Base-by-base conservation (phyloP, 129 eudicot genomes). In the Flaveria linearis region DNA sequence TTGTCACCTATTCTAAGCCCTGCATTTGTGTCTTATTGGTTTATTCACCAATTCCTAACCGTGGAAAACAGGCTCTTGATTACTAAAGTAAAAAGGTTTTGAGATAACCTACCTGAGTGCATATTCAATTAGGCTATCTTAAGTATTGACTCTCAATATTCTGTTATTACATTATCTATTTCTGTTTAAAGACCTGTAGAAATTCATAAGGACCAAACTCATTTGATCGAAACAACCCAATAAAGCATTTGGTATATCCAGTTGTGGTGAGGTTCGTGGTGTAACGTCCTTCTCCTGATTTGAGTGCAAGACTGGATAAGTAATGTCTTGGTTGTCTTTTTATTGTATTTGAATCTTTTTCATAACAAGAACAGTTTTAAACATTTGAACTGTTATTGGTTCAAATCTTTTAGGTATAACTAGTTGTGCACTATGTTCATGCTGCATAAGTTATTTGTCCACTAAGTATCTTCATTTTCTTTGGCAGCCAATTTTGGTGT, bases 401-500 rank as follows among this genome's bases (percentile, higher is more conserved):
- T 33, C 58, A 71, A 60, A 17, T 18, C 55, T 17, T 50, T 36
- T 9, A 18, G 41, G 85, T 39, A 51, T 9, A 56, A 15, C 70
- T 52, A 43, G 76, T 67, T 70, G 62, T 61, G 20, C 64, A 49
- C 17, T 53, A 50, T 81, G 53, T 64, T 78, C 63, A 33, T 79
- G 46, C 9, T 76, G 62, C n/a, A 45, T 45, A 74, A n/a, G 25
- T 65, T 78, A 23, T 74, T 55, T 53, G 41, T 63, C 50, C 45
- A 7, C 81, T 78, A 45, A 73, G 15, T 12, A 9, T 14, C 46
- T 42, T 69, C 13, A 9, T 75, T 67, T 75, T 60, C 45, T 69
- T 79, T 85, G 78, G 30, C 96, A 95, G 99, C 99, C 99, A 72
- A 84, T 95, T 71, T 78, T 95, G 93, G 99, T 95, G 53, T 95